phyloP scores from a whole-genome alignment of 495 filamentous ascomycete genomes.

The Letharia columbiana region DNA sequence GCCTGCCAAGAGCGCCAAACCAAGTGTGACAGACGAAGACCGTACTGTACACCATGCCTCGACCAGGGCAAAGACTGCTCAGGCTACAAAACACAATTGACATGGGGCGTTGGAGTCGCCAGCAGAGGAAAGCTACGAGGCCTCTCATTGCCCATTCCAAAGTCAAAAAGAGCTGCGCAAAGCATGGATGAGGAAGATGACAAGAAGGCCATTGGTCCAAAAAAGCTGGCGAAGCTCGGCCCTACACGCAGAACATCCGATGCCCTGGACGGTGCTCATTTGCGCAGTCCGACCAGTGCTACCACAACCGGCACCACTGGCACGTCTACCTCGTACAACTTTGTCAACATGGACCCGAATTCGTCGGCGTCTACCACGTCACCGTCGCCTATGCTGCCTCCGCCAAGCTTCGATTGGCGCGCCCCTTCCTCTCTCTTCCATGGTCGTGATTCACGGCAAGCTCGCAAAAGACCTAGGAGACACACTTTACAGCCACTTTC shows the following conservation, averaged over 20 bases:
- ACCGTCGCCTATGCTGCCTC: conserved; percentile 26
- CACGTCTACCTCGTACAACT: conserved; percentile 39
- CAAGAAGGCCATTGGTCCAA: conserved; percentile 11
- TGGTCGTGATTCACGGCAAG: conserved; percentile 6
- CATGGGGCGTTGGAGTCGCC: conserved; percentile 95
- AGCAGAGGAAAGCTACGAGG: conserved; percentile 93
- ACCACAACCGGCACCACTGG: conserved; percentile 20
- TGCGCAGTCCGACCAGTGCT: conserved; percentile 22
- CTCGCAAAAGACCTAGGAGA: conserved; percentile 22
- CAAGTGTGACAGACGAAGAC: conserved; percentile 84
- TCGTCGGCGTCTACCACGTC: conserved; percentile 31
- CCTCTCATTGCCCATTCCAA: conserved; percentile 73
- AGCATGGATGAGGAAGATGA: conserved; percentile 36
- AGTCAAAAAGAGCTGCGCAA: conserved; percentile 39
- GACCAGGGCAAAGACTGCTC: conserved; percentile 88
- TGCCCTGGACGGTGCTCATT: conserved; percentile 18
- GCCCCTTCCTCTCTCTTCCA: conserved; percentile 15
- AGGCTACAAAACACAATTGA: conserved; percentile 94
- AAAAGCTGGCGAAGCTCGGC: conserved; percentile 20
- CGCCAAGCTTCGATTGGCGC: conserved; percentile 24
- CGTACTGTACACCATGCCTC: conserved; percentile 92
- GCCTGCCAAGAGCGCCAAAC: conserved; percentile 74
- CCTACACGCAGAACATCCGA: conserved; percentile 19
- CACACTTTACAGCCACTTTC: conserved; percentile 35
- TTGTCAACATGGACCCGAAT: conserved; percentile 42